Conservation (phyloP, 371 early-diverging fungal species). For the Gilbertella persicaria region DNA sequence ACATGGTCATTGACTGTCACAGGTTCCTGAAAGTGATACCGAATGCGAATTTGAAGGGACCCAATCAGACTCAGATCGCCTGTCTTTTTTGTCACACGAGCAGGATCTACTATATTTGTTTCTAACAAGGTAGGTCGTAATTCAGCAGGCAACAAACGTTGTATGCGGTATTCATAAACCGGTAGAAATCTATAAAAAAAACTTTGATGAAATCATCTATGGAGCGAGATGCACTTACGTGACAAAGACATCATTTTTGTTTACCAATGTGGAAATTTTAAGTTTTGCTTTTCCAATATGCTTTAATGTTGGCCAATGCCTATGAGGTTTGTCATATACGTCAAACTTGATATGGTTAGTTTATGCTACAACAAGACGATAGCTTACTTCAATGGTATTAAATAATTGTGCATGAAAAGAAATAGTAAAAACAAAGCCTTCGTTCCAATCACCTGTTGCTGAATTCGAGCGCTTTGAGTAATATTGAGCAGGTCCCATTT, state of each 20-base stretch:
- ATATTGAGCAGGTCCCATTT: constrained; percentile 51
- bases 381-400: constrained; percentile 47
- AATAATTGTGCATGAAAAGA: constrained; percentile 47
- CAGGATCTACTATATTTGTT: constrained; percentile 43
- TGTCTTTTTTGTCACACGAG: constrained; percentile 17
- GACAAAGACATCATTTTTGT: constrained; percentile 44
- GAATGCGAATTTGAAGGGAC: constrained; percentile 46
- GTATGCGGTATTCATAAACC: constrained; percentile 51
- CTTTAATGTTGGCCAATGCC: constrained; percentile 32
- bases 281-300: constrained; percentile 53
- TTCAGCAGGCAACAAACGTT: constrained; percentile 43
- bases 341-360: constrained; percentile 15
- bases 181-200: constrained; percentile 43
- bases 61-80: constrained; percentile 25
- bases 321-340: constrained; percentile 43
- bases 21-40: constrained; percentile 44
- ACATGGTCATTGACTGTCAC: constrained; percentile 16
- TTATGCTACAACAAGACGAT: not conserved
- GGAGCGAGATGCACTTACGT: constrained; percentile 32
- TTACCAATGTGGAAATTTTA: constrained; percentile 34
- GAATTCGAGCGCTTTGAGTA: constrained; percentile 35
- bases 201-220: not conserved
- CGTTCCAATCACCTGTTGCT: constrained; percentile 48
- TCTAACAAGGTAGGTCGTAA: constrained; percentile 48
- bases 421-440: constrained; percentile 45